These are phyloP conservation scores for Podospora australis DNA, from an alignment of 495 filamentous ascomycete genomes.

Conservation along the genomic window DNA sequence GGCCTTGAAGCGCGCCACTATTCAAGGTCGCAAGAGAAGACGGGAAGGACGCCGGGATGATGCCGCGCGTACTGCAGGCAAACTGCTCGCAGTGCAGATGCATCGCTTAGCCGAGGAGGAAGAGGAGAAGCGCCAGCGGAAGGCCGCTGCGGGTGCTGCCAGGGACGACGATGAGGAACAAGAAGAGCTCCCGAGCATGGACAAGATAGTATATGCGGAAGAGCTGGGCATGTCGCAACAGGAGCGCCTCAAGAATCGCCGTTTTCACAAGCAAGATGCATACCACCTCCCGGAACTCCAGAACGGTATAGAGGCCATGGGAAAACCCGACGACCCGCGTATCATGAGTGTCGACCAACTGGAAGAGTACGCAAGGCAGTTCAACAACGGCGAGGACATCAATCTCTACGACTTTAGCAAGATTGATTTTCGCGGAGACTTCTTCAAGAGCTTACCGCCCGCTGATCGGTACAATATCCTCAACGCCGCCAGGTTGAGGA, in stretches of 20 bases:
- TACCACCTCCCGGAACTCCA: conserved; percentile 89
- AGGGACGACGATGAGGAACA: conserved; percentile 49
- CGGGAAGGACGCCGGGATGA: conserved; percentile 88
- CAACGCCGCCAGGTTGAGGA: conserved; percentile 83
- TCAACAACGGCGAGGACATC: conserved; percentile 88
- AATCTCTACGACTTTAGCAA: conserved; percentile 98
- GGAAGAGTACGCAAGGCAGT: conserved; percentile 86
- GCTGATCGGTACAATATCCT: conserved; percentile 95
- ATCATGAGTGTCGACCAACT: conserved; percentile 93
- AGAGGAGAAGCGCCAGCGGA: conserved; percentile 52
- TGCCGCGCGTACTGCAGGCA: conserved; percentile 83
- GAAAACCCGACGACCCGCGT: conserved; percentile 80
- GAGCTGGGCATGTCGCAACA: conserved; percentile 74
- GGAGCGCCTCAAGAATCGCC: conserved; percentile 66
- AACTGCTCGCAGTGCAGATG: conserved; percentile 87
- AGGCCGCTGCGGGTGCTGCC: conserved; percentile 8
- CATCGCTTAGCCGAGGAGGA: conserved; percentile 83
- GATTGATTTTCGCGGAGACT: conserved; percentile 91
- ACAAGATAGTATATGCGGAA: conserved; percentile 76
- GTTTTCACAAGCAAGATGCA: conserved; percentile 83
- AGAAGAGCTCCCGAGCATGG: conserved; percentile 55
- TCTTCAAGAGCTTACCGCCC: conserved; percentile 84
- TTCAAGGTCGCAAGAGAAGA: conserved; percentile 66
- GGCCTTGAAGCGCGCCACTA: conserved; percentile 82
- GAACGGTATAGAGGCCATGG: conserved; percentile 71